Percentiles rank a stretch among this genome's conserved stretches.
Evolutionary conservation across 176 grass and related monocot genomes (phyloP).

Genomic region (Pontederia crassipes): DNA sequence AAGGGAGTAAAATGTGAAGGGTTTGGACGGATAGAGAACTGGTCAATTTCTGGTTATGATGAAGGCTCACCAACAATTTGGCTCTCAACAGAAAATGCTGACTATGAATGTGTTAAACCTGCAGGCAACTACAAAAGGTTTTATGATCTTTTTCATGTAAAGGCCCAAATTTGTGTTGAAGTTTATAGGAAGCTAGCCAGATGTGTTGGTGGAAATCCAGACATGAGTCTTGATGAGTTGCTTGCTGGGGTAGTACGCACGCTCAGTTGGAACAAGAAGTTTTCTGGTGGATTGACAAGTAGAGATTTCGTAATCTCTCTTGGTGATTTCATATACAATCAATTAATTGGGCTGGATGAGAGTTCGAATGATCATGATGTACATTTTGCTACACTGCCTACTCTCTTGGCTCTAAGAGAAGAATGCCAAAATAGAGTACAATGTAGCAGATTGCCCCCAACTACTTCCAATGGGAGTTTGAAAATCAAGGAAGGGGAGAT

Average conservation of each 20-base stretch:
- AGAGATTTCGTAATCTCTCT: conserved; percentile 86
- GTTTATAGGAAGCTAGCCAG: conserved; percentile 80
- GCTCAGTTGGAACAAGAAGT: conserved; percentile 50
- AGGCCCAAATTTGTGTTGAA: conserved; percentile 87
- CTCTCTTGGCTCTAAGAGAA: conserved; percentile 80
- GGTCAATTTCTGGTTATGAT: conserved; percentile 97
- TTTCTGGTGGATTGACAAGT: conserved; percentile 45
- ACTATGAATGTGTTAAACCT: conserved; percentile 97
- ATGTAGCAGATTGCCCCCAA: conserved; percentile 24
- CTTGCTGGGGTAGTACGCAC: conserved; percentile 90
- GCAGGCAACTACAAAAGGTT: conserved; percentile 72
- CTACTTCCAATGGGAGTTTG: conserved; percentile 52
- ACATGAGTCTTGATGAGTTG: conserved; percentile 63
- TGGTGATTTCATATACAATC: conserved; percentile 84
- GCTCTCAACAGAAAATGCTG: conserved; percentile 89
- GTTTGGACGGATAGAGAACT: conserved; percentile 92
- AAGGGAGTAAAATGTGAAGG: conserved; percentile 87
- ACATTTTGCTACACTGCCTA: conserved; percentile 44
- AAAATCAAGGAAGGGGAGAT: conserved; percentile 53
- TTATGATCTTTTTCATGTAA: conserved; percentile 80
- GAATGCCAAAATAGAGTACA: conserved; percentile 72
- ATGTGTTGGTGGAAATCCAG: conserved; percentile 73
- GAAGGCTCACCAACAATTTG: conserved; percentile 81
- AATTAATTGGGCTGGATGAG: conserved; percentile 76
- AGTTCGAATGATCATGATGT: conserved; percentile 45